phyloP scores from a whole-genome alignment of 805 yeast genomes.

The Sugiyamaella smithiae region DNA sequence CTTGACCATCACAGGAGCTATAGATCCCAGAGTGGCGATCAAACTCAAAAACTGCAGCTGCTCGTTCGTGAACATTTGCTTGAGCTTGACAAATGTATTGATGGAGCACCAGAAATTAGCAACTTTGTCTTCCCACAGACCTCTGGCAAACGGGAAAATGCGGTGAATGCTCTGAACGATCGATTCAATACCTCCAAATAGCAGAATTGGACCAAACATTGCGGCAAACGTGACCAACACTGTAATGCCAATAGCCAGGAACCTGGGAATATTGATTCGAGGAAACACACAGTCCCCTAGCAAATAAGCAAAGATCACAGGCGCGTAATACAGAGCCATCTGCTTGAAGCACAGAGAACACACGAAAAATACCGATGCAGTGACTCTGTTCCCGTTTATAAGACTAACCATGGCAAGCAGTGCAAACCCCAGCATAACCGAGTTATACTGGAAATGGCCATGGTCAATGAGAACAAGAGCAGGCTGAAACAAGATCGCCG shows the following conservation, averaged over 20 bases:
- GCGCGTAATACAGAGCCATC: constrained; percentile 92
- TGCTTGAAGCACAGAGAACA: constrained; percentile 83
- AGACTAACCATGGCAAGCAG: constrained; percentile 65
- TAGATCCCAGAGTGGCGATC: constrained; percentile 38
- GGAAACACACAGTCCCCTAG: constrained; percentile 51
- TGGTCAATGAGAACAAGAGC: constrained; percentile 82
- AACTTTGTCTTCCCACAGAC: constrained; percentile 95
- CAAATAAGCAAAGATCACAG: constrained; percentile 78
- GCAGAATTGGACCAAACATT: constrained; percentile 59
- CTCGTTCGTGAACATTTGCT: constrained; percentile 47
- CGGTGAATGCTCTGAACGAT: constrained; percentile 58
- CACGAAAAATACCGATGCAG: constrained; percentile 77
- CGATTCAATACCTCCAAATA: constrained; percentile 41
- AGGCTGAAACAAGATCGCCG: constrained; percentile 83
- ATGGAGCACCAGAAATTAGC: constrained; percentile 98
- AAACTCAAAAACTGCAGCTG: constrained; percentile 56
- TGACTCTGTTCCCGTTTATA: constrained; percentile 56
- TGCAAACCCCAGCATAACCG: constrained; percentile 89
- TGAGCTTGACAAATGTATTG: constrained; percentile 73
- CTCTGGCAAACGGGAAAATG: constrained; percentile 89
- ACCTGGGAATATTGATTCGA: constrained; percentile 52
- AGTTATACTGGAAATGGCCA: constrained; percentile 95
- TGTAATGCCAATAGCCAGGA: constrained; percentile 60
- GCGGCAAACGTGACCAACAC: constrained; percentile 54
- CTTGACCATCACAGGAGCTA: constrained; percentile 55